These are phyloP conservation scores for Cichorium intybus DNA, from an alignment of 140 eudicot species.

Conservation along the genomic window DNA sequence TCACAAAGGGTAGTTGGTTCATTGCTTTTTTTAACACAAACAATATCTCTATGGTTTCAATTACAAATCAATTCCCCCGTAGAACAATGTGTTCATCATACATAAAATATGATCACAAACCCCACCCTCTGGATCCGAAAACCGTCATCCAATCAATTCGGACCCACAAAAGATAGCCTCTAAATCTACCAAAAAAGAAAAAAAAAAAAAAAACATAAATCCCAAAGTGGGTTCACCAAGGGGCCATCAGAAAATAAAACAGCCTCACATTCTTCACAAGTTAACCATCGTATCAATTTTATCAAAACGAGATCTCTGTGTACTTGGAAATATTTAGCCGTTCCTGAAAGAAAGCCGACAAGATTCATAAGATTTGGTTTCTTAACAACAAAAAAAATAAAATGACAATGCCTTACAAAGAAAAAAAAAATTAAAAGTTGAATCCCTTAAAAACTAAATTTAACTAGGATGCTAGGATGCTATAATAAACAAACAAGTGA, in stretches of 20 bases:
- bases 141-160: conserved; percentile 19
- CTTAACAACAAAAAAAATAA: too few relatives aligned
- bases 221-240: conserved; percentile 18
- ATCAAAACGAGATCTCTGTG: conserved; percentile 34
- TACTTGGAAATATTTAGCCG: conserved; percentile 36
- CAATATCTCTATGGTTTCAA: conserved; percentile 20
- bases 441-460: too few relatives aligned
- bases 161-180: conserved; percentile 7
- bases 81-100: conserved; percentile 37
- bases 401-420: too few relatives aligned
- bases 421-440: too few relatives aligned
- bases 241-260: conserved; percentile 40
- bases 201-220: neutral
- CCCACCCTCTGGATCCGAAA: conserved; percentile 20
- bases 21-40: conserved; percentile 14
- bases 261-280: conserved; percentile 34
- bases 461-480: too few relatives aligned
- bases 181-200: conserved; percentile 18
- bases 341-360: conserved; percentile 30
- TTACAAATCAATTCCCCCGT: conserved; percentile 12
- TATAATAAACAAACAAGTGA: too few relatives aligned
- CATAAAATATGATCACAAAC: conserved; percentile 19
- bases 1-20: neutral
- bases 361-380: conserved; percentile 5
- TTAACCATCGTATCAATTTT: conserved; percentile 4